Conservation (phyloP, 345 rosid genomes). For the Populus ilicifolia region DNA sequence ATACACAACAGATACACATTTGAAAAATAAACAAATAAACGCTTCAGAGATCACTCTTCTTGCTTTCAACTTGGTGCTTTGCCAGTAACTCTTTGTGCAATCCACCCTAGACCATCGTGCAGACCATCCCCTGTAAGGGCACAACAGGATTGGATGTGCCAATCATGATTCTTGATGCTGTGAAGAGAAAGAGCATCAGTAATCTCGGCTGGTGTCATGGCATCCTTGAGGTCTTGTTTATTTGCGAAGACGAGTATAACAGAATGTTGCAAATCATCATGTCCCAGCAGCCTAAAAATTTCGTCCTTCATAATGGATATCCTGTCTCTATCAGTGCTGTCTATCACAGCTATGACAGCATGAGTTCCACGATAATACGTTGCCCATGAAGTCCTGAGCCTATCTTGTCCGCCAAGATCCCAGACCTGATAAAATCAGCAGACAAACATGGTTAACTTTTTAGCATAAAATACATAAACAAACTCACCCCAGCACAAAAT, state of each 20-base stretch:
- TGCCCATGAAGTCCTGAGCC: slow-evolving; percentile 92
- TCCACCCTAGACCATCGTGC: slow-evolving; percentile 85
- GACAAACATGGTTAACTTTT: neutral
- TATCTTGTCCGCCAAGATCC: slow-evolving; percentile 98
- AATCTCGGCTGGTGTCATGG: slow-evolving; percentile 87
- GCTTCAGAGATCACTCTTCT: neutral
- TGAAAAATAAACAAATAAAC: neutral
- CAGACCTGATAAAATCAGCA: slow-evolving; percentile 51
- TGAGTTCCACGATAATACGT: slow-evolving; percentile 93
- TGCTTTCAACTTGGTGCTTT: slow-evolving; percentile 51
- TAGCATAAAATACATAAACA: neutral
- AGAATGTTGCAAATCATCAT: slow-evolving; percentile 66
- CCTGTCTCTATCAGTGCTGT: slow-evolving; percentile 91
- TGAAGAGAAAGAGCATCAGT: slow-evolving; percentile 86
- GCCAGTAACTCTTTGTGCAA: slow-evolving; percentile 76
- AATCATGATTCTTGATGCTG: slow-evolving; percentile 86
- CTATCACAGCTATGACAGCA: slow-evolving; percentile 78
- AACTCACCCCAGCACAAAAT: neutral
- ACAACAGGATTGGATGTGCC: slow-evolving; percentile 96
- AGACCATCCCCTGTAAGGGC: slow-evolving; percentile 87
- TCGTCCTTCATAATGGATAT: slow-evolving; percentile 87
- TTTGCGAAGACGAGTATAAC: slow-evolving; percentile 84
- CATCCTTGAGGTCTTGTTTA: slow-evolving; percentile 89
- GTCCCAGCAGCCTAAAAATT: slow-evolving; percentile 72
- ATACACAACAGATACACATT: slow-evolving; percentile 24